Percentiles rank a stretch among this genome's conserved stretches.
Evolutionary conservation across 2,329 filamentous ascomycete species (phyloP).

Genomic region (Aspergillus alliaceus): DNA sequence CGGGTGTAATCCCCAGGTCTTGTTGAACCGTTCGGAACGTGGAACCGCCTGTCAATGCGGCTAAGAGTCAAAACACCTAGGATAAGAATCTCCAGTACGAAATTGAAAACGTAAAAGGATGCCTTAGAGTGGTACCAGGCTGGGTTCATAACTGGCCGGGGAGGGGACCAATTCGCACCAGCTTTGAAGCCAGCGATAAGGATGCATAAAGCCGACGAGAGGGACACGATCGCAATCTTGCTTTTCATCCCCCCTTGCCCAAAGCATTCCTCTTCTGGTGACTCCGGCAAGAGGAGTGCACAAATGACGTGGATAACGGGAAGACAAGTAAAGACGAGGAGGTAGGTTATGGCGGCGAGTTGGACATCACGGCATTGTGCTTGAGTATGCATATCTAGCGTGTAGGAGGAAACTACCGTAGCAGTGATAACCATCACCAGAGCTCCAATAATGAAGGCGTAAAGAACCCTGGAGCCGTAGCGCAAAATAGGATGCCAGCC

Average conservation of each 20-base stretch:
- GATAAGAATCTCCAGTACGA: constrained; percentile 69
- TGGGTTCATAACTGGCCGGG: constrained; percentile 53
- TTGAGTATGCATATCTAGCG: constrained; percentile 53
- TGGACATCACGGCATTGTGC: constrained; percentile 62
- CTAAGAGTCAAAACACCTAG: constrained; percentile 65
- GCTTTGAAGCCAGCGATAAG: constrained; percentile 70
- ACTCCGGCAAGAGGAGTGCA: constrained; percentile 46
- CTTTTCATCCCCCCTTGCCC: constrained; percentile 66
- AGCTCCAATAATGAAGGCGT: constrained; percentile 57
- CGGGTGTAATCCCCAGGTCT: constrained; percentile 37
- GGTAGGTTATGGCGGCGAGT: constrained; percentile 61
- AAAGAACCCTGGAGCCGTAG: constrained; percentile 57
- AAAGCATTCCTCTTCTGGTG: constrained; percentile 56
- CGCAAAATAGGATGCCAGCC: constrained; percentile 65
- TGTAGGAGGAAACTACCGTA: constrained; percentile 67
- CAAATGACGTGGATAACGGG: constrained; percentile 59
- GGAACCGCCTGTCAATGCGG: constrained; percentile 74
- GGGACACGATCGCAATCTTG: constrained; percentile 66
- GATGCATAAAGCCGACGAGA: constrained; percentile 55
- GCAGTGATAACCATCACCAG: constrained; percentile 67
- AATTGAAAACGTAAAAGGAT: constrained; percentile 80
- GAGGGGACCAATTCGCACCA: constrained; percentile 56
- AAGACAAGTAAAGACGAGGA: constrained; percentile 66
- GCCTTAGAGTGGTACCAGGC: constrained; percentile 71
- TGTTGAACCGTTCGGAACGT: constrained; percentile 65